Percentiles rank a stretch among this genome's conserved stretches.
These are phyloP conservation scores for Fusarium buxicola DNA, from an alignment of 2,329 filamentous ascomycete genomes.

Conservation along the genomic window DNA sequence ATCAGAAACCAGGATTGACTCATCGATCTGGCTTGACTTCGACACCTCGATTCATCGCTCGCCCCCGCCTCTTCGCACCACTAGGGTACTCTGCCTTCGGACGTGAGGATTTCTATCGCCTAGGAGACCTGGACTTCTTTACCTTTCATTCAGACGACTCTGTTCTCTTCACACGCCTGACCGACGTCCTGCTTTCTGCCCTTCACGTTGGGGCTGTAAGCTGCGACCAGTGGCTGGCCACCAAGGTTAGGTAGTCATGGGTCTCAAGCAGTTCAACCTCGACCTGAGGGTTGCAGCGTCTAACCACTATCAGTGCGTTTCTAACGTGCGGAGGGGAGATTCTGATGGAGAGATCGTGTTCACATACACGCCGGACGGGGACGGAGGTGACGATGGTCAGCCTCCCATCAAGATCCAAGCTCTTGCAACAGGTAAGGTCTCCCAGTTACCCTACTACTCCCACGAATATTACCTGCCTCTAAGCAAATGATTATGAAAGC, in stretches of 20 bases:
- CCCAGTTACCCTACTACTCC: neutral
- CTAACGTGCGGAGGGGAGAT: slow-evolving; percentile 68
- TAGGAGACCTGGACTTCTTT: neutral
- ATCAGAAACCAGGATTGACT: too few relatives aligned
- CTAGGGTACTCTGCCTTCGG: too few relatives aligned
- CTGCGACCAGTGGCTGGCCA: neutral
- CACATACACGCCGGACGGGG: slow-evolving; percentile 53
- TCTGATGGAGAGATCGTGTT: slow-evolving; percentile 81
- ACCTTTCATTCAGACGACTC: too few relatives aligned
- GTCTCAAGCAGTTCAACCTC: slow-evolving; percentile 71
- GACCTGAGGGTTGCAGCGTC: slow-evolving; percentile 60
- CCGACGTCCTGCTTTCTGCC: neutral
- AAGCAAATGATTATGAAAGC: too few relatives aligned
- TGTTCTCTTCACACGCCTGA: neutral
- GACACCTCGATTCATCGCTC: too few relatives aligned
- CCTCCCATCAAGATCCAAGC: slow-evolving; percentile 53
- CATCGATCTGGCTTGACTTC: too few relatives aligned
- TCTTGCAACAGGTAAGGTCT: slow-evolving; percentile 50
- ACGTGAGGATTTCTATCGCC: neutral
- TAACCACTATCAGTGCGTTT: slow-evolving; percentile 62
- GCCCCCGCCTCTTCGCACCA: too few relatives aligned
- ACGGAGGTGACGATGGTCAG: slow-evolving; percentile 37
- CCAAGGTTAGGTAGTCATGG: slow-evolving; percentile 60
- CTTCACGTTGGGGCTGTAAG: neutral
- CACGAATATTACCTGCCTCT: too few relatives aligned